A percentile compares a stretch with the other conserved stretches of the same genome.
Evolutionary conservation across 1,139 yeast species (phyloP).

Genomic region (Taphrina communis): DNA sequence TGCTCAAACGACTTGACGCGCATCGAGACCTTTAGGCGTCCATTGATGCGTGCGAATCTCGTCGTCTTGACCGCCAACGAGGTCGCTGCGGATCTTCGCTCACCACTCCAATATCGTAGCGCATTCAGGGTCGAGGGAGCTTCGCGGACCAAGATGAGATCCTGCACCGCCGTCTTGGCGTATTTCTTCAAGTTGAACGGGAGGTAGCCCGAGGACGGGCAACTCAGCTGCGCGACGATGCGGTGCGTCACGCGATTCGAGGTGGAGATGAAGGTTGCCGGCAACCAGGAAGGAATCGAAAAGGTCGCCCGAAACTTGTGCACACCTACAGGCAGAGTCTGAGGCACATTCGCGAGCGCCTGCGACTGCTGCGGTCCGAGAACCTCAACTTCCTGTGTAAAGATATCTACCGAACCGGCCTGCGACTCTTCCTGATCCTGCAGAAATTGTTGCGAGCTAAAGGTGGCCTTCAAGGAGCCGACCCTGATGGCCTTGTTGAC

Average conservation of each 20-base stretch:
- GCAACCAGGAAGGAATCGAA: constrained; percentile 34
- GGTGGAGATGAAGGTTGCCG: constrained; percentile 17
- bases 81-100: constrained; percentile 34
- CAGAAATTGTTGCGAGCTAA: constrained; percentile 19
- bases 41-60: constrained; percentile 27
- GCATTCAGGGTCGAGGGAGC: constrained; percentile 26
- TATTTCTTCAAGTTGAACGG: constrained; percentile 13
- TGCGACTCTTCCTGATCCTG: constrained; percentile 26
- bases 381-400: constrained; percentile 1
- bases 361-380: not conserved
- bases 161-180: constrained; percentile 7
- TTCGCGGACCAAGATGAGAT: constrained; percentile 17
- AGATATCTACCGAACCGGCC: constrained; percentile 20
- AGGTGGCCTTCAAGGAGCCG: constrained; percentile 11
- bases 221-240: constrained; percentile 14
- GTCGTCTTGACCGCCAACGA: constrained; percentile 32
- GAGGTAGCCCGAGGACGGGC: constrained; percentile 5
- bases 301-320: constrained; percentile 28
- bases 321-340: constrained; percentile 10
- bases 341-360: not conserved
- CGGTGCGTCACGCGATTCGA: constrained; percentile 24
- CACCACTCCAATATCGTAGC: constrained; percentile 37
- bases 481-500: constrained; percentile 14
- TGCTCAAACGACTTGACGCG: constrained; percentile 35
- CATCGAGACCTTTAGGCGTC: constrained; percentile 24